Percentiles rank a stretch among this genome's conserved stretches.
Conservation (phyloP, 1,139 yeast species). For the Candida sp. region DNA sequence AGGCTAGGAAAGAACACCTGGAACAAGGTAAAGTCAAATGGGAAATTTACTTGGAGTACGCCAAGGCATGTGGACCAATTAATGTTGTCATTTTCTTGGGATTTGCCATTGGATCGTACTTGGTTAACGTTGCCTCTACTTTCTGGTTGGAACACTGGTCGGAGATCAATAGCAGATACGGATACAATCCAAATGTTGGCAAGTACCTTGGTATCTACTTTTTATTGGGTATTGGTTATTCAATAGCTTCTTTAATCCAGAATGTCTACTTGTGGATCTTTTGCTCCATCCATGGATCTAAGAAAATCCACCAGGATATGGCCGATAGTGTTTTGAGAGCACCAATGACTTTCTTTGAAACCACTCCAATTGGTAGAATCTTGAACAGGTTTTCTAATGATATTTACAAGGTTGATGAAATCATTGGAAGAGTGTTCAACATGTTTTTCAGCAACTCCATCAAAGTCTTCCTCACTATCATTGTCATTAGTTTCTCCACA, state of each 20-base stretch:
- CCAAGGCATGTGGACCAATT: slow-evolving; percentile 83
- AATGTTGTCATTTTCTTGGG: slow-evolving; percentile 62
- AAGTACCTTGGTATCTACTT: slow-evolving; percentile 80
- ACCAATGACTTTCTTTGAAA: slow-evolving; percentile 97
- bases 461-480: slow-evolving; percentile 79
- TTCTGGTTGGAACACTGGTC: slow-evolving; percentile 99
- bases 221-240: slow-evolving; percentile 65
- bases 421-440: slow-evolving; percentile 81
- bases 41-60: slow-evolving; percentile 84
- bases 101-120: slow-evolving; percentile 58
- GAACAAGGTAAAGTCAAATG: slow-evolving; percentile 97
- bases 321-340: slow-evolving; percentile 82
- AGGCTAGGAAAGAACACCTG: slow-evolving; percentile 68
- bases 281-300: slow-evolving; percentile 87
- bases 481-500: slow-evolving; percentile 86
- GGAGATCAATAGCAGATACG: slow-evolving; percentile 74
- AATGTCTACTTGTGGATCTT: slow-evolving; percentile 77
- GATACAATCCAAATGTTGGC: slow-evolving; percentile 71
- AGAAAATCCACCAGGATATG: slow-evolving; percentile 78
- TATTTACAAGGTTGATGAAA: slow-evolving; percentile 90
- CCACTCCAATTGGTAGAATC: slow-evolving; percentile 96
- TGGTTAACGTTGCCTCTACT: slow-evolving; percentile 58
- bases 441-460: slow-evolving; percentile 78
- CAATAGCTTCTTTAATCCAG: slow-evolving; percentile 70
- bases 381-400: slow-evolving; percentile 95